Evolutionary conservation across 768 basidiomycete genomes (phyloP).

Genomic region (Boletellus sp.): DNA sequence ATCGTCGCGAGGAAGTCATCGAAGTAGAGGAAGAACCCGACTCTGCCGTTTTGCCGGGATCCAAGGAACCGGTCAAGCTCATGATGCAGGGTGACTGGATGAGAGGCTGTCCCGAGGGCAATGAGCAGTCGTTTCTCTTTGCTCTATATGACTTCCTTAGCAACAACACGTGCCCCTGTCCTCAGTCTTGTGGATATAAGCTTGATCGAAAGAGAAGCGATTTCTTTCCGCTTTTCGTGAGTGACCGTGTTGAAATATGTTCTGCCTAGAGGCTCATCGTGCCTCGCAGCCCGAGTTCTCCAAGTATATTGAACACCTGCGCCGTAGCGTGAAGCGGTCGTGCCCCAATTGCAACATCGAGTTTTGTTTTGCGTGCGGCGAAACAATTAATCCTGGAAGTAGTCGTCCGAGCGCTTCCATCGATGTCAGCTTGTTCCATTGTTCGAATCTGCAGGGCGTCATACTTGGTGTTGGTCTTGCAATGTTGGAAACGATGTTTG

Average conservation of each 20-base stretch:
- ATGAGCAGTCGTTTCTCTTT: constrained; percentile 87
- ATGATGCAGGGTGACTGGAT: constrained; percentile 94
- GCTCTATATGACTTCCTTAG: constrained; percentile 73
- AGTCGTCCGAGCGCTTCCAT: constrained; percentile 41
- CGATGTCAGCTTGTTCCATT: constrained; percentile 76
- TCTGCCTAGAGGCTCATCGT: constrained; percentile 9
- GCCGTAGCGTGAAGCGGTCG: constrained; percentile 49
- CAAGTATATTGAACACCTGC: constrained; percentile 63
- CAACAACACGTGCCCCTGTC: constrained; percentile 62
- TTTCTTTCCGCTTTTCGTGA: constrained; percentile 81
- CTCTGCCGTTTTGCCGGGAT: constrained; percentile 39
- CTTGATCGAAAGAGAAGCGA: constrained; percentile 64
- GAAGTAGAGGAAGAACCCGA: constrained; percentile 85
- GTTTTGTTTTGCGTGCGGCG: constrained; percentile 77
- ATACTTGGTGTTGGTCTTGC: constrained; percentile 87
- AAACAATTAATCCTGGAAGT: constrained; percentile 48
- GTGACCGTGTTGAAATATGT: constrained; percentile 25
- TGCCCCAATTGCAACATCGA: constrained; percentile 61
- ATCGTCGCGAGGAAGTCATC: constrained; percentile 85
- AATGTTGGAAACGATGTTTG: constrained; percentile 75
- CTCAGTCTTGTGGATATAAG: constrained; percentile 66
- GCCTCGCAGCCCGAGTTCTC: constrained; percentile 62
- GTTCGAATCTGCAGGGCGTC: constrained; percentile 83
- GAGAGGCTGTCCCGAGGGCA: constrained; percentile 93
- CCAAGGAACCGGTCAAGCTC: constrained; percentile 51